A percentile compares a stretch with the other conserved stretches of the same genome.
Conservation (phyloP, 2,329 filamentous ascomycete genomes). For the Colletotrichum eremochloae region DNA sequence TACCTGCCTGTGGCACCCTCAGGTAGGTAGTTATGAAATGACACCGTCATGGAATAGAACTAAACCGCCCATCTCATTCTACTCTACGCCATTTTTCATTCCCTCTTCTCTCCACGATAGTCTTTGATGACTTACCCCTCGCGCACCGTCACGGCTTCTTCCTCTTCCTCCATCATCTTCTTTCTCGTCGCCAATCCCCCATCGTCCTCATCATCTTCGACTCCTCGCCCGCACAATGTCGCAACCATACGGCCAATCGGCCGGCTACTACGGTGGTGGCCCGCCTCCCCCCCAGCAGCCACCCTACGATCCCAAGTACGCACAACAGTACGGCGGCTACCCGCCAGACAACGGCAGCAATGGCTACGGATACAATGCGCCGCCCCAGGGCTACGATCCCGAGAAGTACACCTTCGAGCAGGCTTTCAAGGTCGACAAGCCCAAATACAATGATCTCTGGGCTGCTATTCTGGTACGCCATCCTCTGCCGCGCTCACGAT, state of each 20-base stretch:
- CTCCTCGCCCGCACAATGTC: constrained; percentile 20
- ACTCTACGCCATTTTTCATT: not conserved
- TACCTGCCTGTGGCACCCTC: too few relatives aligned
- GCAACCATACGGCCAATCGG: constrained; percentile 38
- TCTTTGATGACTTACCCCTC: not conserved
- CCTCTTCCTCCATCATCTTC: not conserved
- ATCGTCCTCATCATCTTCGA: not conserved
- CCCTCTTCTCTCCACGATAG: too few relatives aligned
- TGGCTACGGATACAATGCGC: constrained; percentile 51
- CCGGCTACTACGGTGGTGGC: constrained; percentile 40
- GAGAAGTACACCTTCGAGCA: constrained; percentile 78
- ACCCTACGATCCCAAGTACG: constrained; percentile 48
- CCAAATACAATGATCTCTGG: constrained; percentile 94
- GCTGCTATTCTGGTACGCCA: constrained; percentile 79
- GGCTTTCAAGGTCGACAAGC: constrained; percentile 83
- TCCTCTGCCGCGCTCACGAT: constrained; percentile 44
- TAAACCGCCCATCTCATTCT: not conserved
- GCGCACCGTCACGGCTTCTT: not conserved
- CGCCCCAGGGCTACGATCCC: constrained; percentile 52
- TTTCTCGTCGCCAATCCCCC: not conserved
- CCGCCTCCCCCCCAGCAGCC: constrained; percentile 43
- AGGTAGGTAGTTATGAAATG: not conserved
- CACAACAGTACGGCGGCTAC: constrained; percentile 44
- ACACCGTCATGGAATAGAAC: constrained; percentile 1
- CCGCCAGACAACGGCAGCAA: constrained; percentile 45